Percentiles rank a stretch among this genome's conserved stretches.
Conservation (phyloP, 164 flowering plant species). For the Kalanchoe fedtschenkoi region DNA sequence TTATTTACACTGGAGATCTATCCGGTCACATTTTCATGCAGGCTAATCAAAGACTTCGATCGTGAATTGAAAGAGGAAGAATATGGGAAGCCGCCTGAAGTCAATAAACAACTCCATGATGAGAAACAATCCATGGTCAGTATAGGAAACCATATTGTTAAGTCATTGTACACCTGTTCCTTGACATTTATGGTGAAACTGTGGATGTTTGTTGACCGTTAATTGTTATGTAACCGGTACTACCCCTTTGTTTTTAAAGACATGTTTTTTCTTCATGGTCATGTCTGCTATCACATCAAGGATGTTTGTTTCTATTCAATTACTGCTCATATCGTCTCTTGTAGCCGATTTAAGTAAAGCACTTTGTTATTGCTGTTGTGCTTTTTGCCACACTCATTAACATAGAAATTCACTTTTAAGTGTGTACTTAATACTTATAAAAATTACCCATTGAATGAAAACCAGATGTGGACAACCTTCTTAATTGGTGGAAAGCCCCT, state of each 20-base stretch:
- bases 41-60: slow-evolving; percentile 92
- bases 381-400: not conserved
- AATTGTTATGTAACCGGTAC: too few relatives aligned
- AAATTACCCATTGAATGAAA: not conserved
- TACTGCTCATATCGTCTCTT: too few relatives aligned
- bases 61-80: slow-evolving; percentile 91
- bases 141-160: slow-evolving; percentile 4
- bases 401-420: not conserved
- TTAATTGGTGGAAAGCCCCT: not conserved
- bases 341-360: too few relatives aligned
- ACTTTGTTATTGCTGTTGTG: not conserved
- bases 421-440: not conserved
- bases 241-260: too few relatives aligned
- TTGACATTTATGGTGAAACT: too few relatives aligned
- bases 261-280: too few relatives aligned
- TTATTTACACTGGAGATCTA: not conserved
- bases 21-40: slow-evolving; percentile 12
- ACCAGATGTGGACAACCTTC: not conserved
- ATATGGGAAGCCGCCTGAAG: slow-evolving; percentile 61
- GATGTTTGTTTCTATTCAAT: too few relatives aligned
- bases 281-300: too few relatives aligned
- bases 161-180: too few relatives aligned
- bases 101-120: slow-evolving; percentile 81
- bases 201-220: too few relatives aligned
- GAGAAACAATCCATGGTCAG: slow-evolving; percentile 90